A percentile compares a stretch with the other conserved stretches of the same genome.
Evolutionary conservation across 2,329 filamentous ascomycete species (phyloP).

Genomic region (Cercospora citrullina): DNA sequence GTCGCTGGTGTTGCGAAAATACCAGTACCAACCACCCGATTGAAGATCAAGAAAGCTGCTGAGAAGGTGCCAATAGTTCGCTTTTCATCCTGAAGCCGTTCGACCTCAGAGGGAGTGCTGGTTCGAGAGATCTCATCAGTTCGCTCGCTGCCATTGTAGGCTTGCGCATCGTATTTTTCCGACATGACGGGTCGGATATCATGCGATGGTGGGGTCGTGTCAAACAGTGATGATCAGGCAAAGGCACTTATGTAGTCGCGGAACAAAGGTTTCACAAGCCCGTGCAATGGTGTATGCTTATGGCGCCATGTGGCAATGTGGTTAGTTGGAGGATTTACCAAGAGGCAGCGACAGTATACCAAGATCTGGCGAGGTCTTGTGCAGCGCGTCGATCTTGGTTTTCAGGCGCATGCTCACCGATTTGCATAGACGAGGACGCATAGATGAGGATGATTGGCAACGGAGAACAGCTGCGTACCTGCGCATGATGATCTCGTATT

Average conservation of each 20-base stretch:
- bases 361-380: not conserved
- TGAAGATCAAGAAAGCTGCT: constrained; percentile 3
- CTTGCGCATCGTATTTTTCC: not conserved
- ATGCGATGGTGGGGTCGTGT: not conserved
- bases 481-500: not conserved
- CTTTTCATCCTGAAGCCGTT: not conserved
- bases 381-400: not conserved
- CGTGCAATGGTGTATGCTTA: not conserved
- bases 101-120: not conserved
- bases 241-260: not conserved
- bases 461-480: not conserved
- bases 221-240: not conserved
- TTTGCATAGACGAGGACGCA: not conserved
- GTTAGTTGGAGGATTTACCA: not conserved
- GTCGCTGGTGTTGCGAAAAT: constrained; percentile 48
- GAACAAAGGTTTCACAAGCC: not conserved
- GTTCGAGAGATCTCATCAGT: not conserved
- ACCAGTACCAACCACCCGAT: not conserved
- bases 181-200: not conserved
- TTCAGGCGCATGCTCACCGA: not conserved
- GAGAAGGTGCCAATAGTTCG: constrained; percentile 1
- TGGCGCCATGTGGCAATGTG: constrained; percentile 1
- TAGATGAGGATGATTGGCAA: not conserved
- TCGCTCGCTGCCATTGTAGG: not conserved
- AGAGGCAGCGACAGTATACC: not conserved